Base-by-base conservation (phyloP, 2,329 filamentous ascomycete genomes). In the Pestalotiopsis fici region DNA sequence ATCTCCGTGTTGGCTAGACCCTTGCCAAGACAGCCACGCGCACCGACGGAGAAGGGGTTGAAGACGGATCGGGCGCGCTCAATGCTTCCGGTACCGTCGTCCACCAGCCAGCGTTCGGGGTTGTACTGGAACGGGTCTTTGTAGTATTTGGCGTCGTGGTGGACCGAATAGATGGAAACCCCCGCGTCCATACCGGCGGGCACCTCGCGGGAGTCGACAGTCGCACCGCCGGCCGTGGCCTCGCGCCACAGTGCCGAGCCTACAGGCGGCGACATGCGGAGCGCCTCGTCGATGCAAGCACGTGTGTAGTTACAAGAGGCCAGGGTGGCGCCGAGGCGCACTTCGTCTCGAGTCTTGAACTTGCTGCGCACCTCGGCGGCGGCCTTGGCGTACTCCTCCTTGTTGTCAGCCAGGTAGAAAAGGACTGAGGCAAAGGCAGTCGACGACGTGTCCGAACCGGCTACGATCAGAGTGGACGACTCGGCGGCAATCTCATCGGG, bases 101-200 rank as follows among this genome's bases (percentile, higher is more conserved):
- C 63, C 4, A 43, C 35, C 50, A 70, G 56, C 68, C 68, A 70
- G 7, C 68, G 65, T 9, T 68, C 69, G 7, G 70, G 70, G 15
- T 18, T 25, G 59, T 67, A 71, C 7, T 31, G 18, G 54, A 69
- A 69, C 2, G 70, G 70, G 3, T 67, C 67, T 2, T 43, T 3
- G 50, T 66, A 69, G 57, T 69, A 64, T 13, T 65, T 55, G 3
- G 67, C 27, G 50, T 64, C 31, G 59, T 70, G 69, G 28, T 65
- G 56, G 1, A 70, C 64, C 13, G 66, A 39, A 35, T 62, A 71
- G 23, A 69, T 65, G n/a, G 56, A 35, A 18, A 68, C 66, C 5
- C 66, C 69, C 15, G 68, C 69, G 21, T 66, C 66, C 43, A 54
- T 64, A 15, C 70, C 69, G 3, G 28, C 35, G 13, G 69, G 70